These are phyloP conservation scores for Flaveria brownii DNA, from an alignment of 129 eudicot species.

Conservation along the genomic window DNA sequence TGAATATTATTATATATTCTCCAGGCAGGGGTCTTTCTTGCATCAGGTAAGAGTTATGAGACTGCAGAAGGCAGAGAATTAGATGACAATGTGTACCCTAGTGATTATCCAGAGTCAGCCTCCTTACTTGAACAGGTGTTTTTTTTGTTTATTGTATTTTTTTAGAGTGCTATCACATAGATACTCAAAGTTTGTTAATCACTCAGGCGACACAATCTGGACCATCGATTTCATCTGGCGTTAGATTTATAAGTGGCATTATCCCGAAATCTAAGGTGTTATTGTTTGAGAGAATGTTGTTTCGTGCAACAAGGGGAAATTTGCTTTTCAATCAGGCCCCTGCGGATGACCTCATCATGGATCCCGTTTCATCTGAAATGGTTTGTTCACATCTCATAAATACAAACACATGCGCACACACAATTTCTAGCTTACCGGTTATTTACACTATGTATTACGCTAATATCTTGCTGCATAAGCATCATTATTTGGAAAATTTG, in stretches of 20 bases:
- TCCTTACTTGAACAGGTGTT: conserved; percentile 87
- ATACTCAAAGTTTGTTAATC: conserved; percentile 24
- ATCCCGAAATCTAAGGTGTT: conserved; percentile 75
- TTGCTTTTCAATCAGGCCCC: conserved; percentile 90
- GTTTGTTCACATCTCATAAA: conserved; percentile 39
- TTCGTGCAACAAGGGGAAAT: conserved; percentile 98
- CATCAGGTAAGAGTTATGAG: conserved; percentile 63
- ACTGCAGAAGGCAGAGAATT: conserved; percentile 70
- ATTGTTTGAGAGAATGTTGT: conserved; percentile 88
- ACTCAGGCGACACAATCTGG: conserved; percentile 83
- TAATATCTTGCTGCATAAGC: not conserved
- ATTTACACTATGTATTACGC: not conserved
- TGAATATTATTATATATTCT: conserved; percentile 25
- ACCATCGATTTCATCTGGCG: conserved; percentile 68
- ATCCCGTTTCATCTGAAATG: conserved; percentile 85
- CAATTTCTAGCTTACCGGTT: not conserved
- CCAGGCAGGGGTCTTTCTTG: conserved; percentile 91
- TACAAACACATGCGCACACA: not conserved
- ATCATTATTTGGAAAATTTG: conserved; percentile 14
- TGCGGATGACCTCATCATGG: conserved; percentile 86
- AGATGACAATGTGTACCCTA: conserved; percentile 63
- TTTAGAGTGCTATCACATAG: not conserved
- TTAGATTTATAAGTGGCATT: conserved; percentile 89
- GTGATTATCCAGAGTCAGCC: conserved; percentile 67
- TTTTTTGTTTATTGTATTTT: not conserved